Base-by-base conservation (phyloP, 1,284 basidiomycete species). In the Porogramme epimiltina region DNA sequence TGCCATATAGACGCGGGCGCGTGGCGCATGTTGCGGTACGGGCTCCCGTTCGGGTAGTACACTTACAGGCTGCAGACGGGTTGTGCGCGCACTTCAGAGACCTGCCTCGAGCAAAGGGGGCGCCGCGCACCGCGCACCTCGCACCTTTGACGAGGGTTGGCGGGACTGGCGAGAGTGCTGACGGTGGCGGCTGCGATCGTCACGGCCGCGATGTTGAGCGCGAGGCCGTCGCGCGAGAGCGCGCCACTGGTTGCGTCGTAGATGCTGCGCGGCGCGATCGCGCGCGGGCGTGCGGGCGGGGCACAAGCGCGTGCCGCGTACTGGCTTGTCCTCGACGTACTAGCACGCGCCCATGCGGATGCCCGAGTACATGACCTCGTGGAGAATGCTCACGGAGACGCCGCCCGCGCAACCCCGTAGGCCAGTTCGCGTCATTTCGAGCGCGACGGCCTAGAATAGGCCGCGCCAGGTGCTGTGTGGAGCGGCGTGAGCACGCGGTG, bases 61-160 rank as follows among this genome's bases (percentile, higher is more conserved):
- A 71, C 70, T n/a, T n/a, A n/a, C n/a, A n/a, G n/a, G n/a, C 55
- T 74, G 72, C 71, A 74, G 73, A 6, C 72, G 67, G 11, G 73
- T 71, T 73, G 49, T 13, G 25, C 28, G 23, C 15, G 40, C 4
- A 15, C 33, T 8, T 22, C n/a, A 31, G 34, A 13, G 34, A 3
- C 28, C n/a, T 3, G 6, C 6, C 28, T 22, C 6, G 18, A 39
- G 24, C 6, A 33, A n/a, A 2, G 1, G 26, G 11, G n/a, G n/a
- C 3, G 9, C 24, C n/a, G 9, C 54, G 20, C n/a, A n/a, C n/a
- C n/a, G n/a, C n/a, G n/a, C n/a, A n/a, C n/a, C n/a, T n/a, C n/a
- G n/a, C 33, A 67, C 70, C 70, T 67, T 74, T 74, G 34, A 73
- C 68, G 1, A 74, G 60, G n/a, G 50, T 74, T 72, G 3, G 71